A percentile compares a stretch with the other conserved stretches of the same genome.
phyloP scores from a whole-genome alignment of 495 filamentous ascomycete genomes.

The Xylaria acuta region DNA sequence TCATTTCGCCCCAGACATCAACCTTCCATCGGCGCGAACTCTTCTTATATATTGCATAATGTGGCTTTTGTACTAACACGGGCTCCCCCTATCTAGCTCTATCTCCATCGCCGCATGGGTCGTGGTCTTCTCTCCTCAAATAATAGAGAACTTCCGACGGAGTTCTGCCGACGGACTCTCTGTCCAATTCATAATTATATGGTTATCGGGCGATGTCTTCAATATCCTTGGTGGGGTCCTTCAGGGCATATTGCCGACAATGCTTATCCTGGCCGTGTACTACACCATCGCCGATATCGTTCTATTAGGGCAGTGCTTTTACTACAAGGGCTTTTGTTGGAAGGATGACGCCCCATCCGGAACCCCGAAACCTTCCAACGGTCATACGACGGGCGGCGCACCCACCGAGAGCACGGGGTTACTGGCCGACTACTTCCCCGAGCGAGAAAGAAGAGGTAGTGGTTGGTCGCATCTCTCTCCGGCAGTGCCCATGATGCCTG shows the following conservation, averaged over 20 bases:
- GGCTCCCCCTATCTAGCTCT: constrained; percentile 59
- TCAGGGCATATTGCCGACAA: constrained; percentile 94
- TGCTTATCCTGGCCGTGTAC: constrained; percentile 93
- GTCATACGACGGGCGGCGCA: constrained; percentile 32
- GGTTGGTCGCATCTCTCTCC: constrained; percentile 76
- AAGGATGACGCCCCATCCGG: constrained; percentile 55
- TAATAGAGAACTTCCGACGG: constrained; percentile 91
- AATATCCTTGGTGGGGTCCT: constrained; percentile 91
- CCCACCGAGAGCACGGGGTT: constrained; percentile 52
- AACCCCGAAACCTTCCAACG: constrained; percentile 31
- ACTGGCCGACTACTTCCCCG: constrained; percentile 34
- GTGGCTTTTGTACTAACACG: constrained; percentile 20
- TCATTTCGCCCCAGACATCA: not conserved
- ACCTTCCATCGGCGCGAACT: constrained; percentile 11
- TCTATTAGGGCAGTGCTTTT: constrained; percentile 86
- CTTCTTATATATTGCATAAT: not conserved
- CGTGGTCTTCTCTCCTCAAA: constrained; percentile 96
- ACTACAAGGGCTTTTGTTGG: constrained; percentile 85
- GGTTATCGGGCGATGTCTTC: constrained; percentile 94
- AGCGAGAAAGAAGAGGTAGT: constrained; percentile 54
- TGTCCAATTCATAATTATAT: constrained; percentile 86
- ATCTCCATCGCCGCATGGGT: constrained; percentile 98
- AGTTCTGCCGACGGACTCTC: constrained; percentile 88
- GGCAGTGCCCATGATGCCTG: constrained; percentile 69
- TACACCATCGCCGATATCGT: constrained; percentile 95